Conservation (phyloP, 2,329 filamentous ascomycete genomes). For the Botrytis squamosa region DNA sequence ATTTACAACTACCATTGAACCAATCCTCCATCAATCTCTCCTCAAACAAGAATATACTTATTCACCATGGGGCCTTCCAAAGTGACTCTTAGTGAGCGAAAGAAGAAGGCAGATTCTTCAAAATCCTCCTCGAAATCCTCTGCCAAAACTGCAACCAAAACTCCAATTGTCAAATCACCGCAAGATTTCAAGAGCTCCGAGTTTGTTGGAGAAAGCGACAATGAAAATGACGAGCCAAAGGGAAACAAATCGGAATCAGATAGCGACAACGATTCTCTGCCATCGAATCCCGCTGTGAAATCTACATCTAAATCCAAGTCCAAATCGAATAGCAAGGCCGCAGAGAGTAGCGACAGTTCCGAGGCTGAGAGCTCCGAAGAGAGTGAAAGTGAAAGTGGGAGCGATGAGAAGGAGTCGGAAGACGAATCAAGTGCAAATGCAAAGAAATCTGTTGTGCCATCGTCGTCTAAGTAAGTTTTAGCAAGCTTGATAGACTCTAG, state of each 20-base stretch:
- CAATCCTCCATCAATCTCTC: not conserved
- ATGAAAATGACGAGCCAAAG: conserved; percentile 29
- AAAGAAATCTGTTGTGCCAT: not conserved
- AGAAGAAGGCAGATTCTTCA: conserved; percentile 27
- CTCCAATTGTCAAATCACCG: conserved; percentile 13
- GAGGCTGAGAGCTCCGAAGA: conserved; percentile 35
- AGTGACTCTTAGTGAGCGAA: conserved; percentile 24
- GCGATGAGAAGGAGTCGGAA: conserved; percentile 32
- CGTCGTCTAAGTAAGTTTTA: conserved; percentile 23
- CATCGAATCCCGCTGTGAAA: conserved; percentile 23
- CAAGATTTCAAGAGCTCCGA: conserved; percentile 35
- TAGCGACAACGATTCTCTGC: conserved; percentile 31
- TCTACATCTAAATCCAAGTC: conserved; percentile 9
- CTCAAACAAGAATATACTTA: not conserved
- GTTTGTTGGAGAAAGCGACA: conserved; percentile 35
- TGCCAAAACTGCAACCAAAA: not conserved
- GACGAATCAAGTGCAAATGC: conserved; percentile 17
- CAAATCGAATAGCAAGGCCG: conserved; percentile 33
- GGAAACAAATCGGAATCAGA: conserved; percentile 26
- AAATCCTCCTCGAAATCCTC: conserved; percentile 22
- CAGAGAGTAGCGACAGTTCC: conserved; percentile 26
- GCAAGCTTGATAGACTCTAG: not conserved
- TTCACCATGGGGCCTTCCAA: conserved; percentile 28
- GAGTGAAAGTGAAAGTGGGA: conserved; percentile 31
- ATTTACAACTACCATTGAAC: conserved; percentile 7